phyloP scores from a whole-genome alignment of 1,284 basidiomycete genomes.

The Malassezia sympodialis region DNA sequence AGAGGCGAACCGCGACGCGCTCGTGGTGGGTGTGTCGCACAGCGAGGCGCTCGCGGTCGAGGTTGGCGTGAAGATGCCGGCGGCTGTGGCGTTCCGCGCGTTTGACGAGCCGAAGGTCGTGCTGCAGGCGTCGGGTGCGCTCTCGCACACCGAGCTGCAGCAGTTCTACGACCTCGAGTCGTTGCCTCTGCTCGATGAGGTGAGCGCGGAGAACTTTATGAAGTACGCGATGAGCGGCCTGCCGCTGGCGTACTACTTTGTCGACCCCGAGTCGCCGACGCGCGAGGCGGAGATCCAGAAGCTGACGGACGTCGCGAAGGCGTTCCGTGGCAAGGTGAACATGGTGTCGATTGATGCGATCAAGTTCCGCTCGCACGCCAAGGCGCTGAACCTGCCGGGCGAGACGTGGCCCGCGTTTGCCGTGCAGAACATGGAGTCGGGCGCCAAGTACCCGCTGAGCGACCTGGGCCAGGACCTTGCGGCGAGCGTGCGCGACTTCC shows the following conservation, averaged over 20 bases:
- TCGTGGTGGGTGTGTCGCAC: slow-evolving; percentile 67
- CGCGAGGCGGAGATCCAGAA: slow-evolving; percentile 61
- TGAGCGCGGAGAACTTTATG: slow-evolving; percentile 86
- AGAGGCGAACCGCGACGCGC: slow-evolving; percentile 78
- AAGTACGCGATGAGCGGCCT: slow-evolving; percentile 70
- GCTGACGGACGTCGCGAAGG: slow-evolving; percentile 66
- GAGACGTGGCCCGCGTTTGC: slow-evolving; percentile 85
- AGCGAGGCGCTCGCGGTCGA: slow-evolving; percentile 58
- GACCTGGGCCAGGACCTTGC: slow-evolving; percentile 56
- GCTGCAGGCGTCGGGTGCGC: slow-evolving; percentile 50
- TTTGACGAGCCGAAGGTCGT: slow-evolving; percentile 75
- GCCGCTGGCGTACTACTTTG: slow-evolving; percentile 88
- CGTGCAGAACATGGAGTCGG: slow-evolving; percentile 70
- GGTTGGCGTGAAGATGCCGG: slow-evolving; percentile 66
- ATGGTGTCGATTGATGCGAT: slow-evolving; percentile 96
- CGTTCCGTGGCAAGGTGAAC: slow-evolving; percentile 78
- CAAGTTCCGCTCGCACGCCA: slow-evolving; percentile 87
- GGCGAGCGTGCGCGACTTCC: slow-evolving; percentile 54
- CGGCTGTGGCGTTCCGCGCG: slow-evolving; percentile 79
- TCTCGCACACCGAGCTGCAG: slow-evolving; percentile 54
- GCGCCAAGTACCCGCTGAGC: slow-evolving; percentile 81
- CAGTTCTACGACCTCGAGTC: slow-evolving; percentile 67
- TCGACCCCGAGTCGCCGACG: slow-evolving; percentile 66
- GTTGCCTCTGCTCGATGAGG: slow-evolving; percentile 81
- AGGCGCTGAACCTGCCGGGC: slow-evolving; percentile 72